Conservation (phyloP, 2,329 filamentous ascomycete species). For the Beauveria sp. region DNA sequence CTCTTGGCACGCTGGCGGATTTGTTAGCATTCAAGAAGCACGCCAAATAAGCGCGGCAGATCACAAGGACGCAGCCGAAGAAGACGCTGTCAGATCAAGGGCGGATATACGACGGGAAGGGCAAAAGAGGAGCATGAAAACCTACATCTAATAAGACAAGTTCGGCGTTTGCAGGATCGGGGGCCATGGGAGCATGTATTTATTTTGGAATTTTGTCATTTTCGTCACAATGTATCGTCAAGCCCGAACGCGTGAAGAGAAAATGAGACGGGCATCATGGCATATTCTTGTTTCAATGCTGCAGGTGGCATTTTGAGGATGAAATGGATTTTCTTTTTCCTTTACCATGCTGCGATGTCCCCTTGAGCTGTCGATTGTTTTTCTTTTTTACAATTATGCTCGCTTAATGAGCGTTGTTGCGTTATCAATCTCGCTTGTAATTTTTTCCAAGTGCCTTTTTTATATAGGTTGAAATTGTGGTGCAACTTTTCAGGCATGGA, state of each 20-base stretch:
- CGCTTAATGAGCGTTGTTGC: neutral
- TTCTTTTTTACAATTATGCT: neutral
- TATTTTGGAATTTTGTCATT: constrained; percentile 2
- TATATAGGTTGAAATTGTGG: neutral
- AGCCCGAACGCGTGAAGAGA: neutral
- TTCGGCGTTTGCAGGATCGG: constrained; percentile 7
- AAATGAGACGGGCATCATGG: neutral
- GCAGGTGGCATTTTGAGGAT: constrained; percentile 1
- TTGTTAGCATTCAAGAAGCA: constrained; percentile 81
- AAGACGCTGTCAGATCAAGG: too few relatives aligned
- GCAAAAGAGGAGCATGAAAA: neutral
- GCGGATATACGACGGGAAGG: neutral
- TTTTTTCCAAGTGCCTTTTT: neutral
- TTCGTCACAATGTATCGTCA: constrained; percentile 2
- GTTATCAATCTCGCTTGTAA: neutral
- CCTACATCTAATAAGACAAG: constrained; percentile 3
- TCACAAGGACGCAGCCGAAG: neutral
- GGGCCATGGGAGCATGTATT: constrained; percentile 1
- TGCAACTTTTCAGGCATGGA: neutral
- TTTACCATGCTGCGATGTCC: neutral
- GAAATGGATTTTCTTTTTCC: constrained; percentile 1
- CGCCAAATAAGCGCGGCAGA: constrained; percentile 41
- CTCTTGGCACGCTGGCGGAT: constrained; percentile 73
- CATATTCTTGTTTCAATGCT: neutral
- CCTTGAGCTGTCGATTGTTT: neutral